Conservation (phyloP, 1,284 basidiomycete species). For the Rhodofomes roseus region DNA sequence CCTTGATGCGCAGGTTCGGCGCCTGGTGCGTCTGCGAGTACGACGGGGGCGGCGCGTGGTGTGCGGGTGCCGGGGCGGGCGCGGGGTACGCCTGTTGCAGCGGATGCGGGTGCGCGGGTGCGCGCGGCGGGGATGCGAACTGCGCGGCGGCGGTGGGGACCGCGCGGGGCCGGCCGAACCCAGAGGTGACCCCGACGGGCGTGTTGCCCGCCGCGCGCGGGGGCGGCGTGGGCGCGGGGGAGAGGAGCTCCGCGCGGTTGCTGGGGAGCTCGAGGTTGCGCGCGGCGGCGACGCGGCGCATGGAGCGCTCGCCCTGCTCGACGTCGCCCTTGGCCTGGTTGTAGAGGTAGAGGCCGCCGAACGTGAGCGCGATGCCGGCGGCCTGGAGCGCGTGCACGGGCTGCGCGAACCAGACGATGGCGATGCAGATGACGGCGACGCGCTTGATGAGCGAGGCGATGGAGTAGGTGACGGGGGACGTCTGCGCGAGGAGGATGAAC, state of each 20-base stretch:
- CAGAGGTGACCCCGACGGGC: constrained; percentile 17
- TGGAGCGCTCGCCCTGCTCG: constrained; percentile 88
- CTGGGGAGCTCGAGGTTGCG: constrained; percentile 70
- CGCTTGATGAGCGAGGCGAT: constrained; percentile 98
- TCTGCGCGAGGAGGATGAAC: constrained; percentile 92
- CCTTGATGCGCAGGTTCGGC: constrained; percentile 33
- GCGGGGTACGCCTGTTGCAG: constrained; percentile 9
- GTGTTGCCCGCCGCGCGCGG: constrained; percentile 11
- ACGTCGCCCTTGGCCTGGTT: constrained; percentile 92
- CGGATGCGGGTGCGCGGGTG: constrained; percentile 10
- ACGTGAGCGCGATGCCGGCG: constrained; percentile 86
- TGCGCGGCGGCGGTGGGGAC: constrained; percentile 13
- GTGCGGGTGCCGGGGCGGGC: constrained; percentile 1
- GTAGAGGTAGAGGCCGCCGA: constrained; percentile 92
- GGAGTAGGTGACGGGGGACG: constrained; percentile 97
- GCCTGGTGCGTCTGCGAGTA: constrained; percentile 23
- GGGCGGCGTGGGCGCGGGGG: constrained; percentile 6
- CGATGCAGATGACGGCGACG: constrained; percentile 96
- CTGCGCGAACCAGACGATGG: constrained; percentile 97
- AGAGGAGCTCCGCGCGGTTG: constrained; percentile 41
- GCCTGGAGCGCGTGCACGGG: constrained; percentile 82
- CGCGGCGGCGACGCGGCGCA: constrained; percentile 80
- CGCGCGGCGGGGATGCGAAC: constrained; percentile 5
- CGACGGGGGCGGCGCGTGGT: constrained; percentile 34
- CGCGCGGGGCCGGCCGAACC: constrained; percentile 18